Evolutionary conservation across 352 stramenopile species (phyloP).

Genomic region (Globisporangium orthogonon): DNA sequence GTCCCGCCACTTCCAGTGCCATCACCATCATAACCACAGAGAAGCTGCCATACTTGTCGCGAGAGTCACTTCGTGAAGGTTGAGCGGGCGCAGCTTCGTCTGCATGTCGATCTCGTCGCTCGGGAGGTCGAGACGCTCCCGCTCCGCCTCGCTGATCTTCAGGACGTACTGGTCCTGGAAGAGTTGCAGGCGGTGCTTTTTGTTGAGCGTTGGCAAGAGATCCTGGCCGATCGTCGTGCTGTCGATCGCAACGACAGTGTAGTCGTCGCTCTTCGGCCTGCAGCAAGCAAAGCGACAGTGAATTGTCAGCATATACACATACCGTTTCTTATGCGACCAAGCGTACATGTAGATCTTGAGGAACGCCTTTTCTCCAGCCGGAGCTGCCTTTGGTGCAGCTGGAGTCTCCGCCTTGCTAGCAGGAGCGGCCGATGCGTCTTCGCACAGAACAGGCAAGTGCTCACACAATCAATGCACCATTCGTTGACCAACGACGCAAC

Average conservation of each 20-base stretch:
- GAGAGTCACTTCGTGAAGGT: slow-evolving; percentile 83
- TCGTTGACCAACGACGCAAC: neutral
- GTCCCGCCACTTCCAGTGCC: neutral
- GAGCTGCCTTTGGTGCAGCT: slow-evolving; percentile 33
- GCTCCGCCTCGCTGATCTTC: slow-evolving; percentile 85
- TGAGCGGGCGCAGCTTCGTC: slow-evolving; percentile 76
- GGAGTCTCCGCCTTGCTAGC: slow-evolving; percentile 23
- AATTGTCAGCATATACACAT: neutral
- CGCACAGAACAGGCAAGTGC: neutral
- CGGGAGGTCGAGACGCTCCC: slow-evolving; percentile 69
- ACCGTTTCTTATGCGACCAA: neutral
- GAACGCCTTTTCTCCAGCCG: slow-evolving; percentile 69
- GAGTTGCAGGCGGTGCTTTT: slow-evolving; percentile 79
- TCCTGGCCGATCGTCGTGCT: slow-evolving; percentile 73
- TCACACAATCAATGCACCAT: neutral
- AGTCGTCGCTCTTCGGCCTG: slow-evolving; percentile 86
- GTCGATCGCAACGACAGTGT: slow-evolving; percentile 84
- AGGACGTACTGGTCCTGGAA: slow-evolving; percentile 87
- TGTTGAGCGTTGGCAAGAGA: slow-evolving; percentile 80
- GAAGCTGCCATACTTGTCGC: slow-evolving; percentile 56
- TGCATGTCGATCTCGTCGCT: slow-evolving; percentile 87
- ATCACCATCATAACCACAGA: neutral
- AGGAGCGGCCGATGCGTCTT: slow-evolving; percentile 11
- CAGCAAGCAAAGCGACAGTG: neutral
- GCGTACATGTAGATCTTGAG: slow-evolving; percentile 87